Evolutionary conservation across 225 moss, liverwort and hornwort species (phyloP), one percentile per base, ranked within the genome.

Genomic region (Neckera pumila): DNA sequence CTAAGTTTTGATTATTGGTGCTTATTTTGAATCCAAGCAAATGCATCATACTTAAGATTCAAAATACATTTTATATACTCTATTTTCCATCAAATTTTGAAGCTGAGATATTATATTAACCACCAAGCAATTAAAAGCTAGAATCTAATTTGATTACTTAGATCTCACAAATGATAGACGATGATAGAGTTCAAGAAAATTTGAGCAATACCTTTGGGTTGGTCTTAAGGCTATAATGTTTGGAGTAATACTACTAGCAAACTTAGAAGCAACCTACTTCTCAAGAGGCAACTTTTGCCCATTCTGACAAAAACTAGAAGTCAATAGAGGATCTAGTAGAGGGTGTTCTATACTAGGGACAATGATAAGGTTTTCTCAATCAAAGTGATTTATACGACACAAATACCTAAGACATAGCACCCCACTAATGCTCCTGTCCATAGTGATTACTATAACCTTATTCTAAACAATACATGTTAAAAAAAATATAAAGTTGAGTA

Each of bases 111-210:
- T 13, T 2, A 49, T 1, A 33, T 2, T 76, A 13, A 21, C 4
- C 1, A 76, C 1, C 8, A 51, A 76, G 20, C 0, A 19, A 2
- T 33, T 31, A 47, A 12, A 26, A 31, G 13, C 3, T 13, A 49
- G 4, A 75, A 31, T 20, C 2, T 20, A 17, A 4, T 49, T 19
- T 49, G 1, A 33, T 33, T 49, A 12, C 0, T 19, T 45, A 19
- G 2, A 12, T 31, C 3, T 22, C 3, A 12, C 23, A 22, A 76
- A 34, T 6, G 2, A 36, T 54, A 25, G 2, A 36, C 1, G 0
- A 23, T 1, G 1, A 1, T 36, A 23, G 23, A 36, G 0, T 54
- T 15, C 0, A 0, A 0, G 3, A 36, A 36, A 77, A 0, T 36
- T 51, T 54, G 15, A 77, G 1, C 10, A 54, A 54, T 15, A 23